Percentiles rank a stretch among this genome's conserved stretches.
These are phyloP conservation scores for Mixia osmundae DNA, from an alignment of 1,284 basidiomycete genomes.

Conservation along the genomic window DNA sequence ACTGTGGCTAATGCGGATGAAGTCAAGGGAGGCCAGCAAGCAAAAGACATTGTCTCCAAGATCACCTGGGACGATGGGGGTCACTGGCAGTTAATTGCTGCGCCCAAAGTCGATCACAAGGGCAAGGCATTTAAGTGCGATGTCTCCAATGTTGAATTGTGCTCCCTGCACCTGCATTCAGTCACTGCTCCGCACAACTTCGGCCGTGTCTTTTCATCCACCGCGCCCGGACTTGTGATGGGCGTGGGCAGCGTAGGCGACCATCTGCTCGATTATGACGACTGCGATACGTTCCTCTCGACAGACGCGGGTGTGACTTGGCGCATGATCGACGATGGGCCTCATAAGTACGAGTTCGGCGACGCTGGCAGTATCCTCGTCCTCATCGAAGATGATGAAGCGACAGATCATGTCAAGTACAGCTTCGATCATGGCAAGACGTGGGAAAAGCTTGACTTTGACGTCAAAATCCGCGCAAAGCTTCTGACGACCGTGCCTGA, in stretches of 20 bases:
- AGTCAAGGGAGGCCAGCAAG: constrained; percentile 39
- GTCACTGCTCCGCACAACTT: constrained; percentile 78
- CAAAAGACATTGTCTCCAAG: constrained; percentile 44
- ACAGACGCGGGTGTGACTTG: constrained; percentile 72
- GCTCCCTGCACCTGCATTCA: constrained; percentile 74
- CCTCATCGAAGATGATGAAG: constrained; percentile 62
- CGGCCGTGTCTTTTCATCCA: constrained; percentile 77
- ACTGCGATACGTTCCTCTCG: constrained; percentile 81
- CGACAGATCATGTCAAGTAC: constrained; percentile 48
- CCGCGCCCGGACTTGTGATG: constrained; percentile 83
- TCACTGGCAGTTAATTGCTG: constrained; percentile 43
- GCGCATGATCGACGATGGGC: constrained; percentile 48
- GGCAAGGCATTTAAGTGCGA: constrained; percentile 42
- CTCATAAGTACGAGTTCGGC: constrained; percentile 90
- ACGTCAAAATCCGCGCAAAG: constrained; percentile 44
- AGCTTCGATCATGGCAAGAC: constrained; percentile 60
- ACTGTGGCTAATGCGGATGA: constrained; percentile 57
- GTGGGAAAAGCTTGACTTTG: constrained; percentile 53
- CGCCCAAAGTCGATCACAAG: constrained; percentile 38
- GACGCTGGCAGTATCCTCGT: constrained; percentile 66
- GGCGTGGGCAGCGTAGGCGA: constrained; percentile 72
- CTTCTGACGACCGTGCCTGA: constrained; percentile 66
- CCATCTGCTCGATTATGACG: constrained; percentile 47
- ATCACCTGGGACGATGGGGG: constrained; percentile 89
- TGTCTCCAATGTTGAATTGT: constrained; percentile 32